Evolutionary conservation across 495 filamentous ascomycete genomes (phyloP).

Genomic region (Penicillium paradoxum): DNA sequence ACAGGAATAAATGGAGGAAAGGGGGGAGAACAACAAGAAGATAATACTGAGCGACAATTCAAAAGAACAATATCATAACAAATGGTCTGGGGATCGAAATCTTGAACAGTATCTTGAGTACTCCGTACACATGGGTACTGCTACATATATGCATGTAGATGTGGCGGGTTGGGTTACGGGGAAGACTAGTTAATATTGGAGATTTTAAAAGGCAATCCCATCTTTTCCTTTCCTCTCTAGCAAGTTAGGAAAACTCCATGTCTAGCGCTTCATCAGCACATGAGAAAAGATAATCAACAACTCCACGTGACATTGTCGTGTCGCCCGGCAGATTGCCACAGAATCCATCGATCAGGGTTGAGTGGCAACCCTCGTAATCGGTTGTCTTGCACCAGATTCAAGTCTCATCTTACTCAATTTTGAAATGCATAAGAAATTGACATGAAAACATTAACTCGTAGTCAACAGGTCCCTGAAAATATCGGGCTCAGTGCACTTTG

Average conservation of each 20-base stretch:
- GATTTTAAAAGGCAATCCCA: too few relatives aligned
- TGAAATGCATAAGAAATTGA: background rate
- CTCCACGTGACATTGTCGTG: background rate
- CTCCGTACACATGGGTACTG: too few relatives aligned
- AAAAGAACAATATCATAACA: too few relatives aligned
- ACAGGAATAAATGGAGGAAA: background rate
- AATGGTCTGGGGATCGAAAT: background rate
- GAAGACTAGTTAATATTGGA: too few relatives aligned
- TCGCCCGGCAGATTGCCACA: background rate
- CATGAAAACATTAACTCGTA: conserved; percentile 18
- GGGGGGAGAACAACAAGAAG: background rate
- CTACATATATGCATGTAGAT: too few relatives aligned
- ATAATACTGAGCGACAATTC: too few relatives aligned
- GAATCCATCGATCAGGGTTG: background rate
- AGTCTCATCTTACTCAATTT: background rate
- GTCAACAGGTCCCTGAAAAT: background rate
- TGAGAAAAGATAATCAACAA: background rate
- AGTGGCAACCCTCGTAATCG: background rate
- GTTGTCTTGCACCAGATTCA: background rate
- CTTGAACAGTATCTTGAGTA: background rate
- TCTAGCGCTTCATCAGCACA: background rate
- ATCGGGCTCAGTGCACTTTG: background rate
- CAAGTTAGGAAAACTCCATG: background rate
- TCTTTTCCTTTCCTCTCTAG: background rate
- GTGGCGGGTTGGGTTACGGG: too few relatives aligned